Percentiles rank a stretch among this genome's conserved stretches.
phyloP scores from a whole-genome alignment of 495 filamentous ascomycete species.

The Tuber melanosporum region DNA sequence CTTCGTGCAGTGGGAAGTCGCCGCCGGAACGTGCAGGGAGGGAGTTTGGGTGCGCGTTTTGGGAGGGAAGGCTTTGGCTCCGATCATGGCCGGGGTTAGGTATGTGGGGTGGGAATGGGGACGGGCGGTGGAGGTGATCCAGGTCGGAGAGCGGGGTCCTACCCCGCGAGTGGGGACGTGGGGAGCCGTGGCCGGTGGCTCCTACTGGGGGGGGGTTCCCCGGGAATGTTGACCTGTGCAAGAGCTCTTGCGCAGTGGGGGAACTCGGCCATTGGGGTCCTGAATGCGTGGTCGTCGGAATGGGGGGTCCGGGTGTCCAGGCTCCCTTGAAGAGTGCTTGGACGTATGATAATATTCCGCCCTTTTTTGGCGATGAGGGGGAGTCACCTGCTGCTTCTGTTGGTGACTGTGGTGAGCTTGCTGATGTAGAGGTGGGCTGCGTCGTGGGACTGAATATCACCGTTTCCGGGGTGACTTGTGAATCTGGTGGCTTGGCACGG shows the following conservation, averaged over 20 bases:
- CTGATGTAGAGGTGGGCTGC: background rate
- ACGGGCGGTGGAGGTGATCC: background rate
- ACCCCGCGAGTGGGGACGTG: background rate
- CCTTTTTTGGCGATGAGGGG: background rate
- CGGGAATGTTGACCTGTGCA: background rate
- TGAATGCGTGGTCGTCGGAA: background rate
- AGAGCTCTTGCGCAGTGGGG: background rate
- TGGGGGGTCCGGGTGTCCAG: background rate
- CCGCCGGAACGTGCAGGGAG: background rate
- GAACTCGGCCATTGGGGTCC: background rate
- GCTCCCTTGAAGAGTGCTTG: background rate
- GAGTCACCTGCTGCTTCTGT: background rate
- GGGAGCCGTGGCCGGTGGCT: background rate
- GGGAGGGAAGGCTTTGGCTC: background rate
- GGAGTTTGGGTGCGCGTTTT: background rate
- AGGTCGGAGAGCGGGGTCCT: background rate
- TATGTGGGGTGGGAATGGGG: background rate
- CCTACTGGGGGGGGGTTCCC: background rate
- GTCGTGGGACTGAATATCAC: background rate
- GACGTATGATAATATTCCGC: background rate
- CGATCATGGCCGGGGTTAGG: background rate
- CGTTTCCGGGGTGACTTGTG: slow-evolving; percentile 9
- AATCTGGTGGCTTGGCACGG: slow-evolving; percentile 21
- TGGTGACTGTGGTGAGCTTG: background rate
- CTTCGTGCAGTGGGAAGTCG: background rate